A percentile compares a stretch with the other conserved stretches of the same genome.
These are phyloP conservation scores for Leccinum subgranulosum DNA, from an alignment of 768 basidiomycete species.

Conservation along the genomic window DNA sequence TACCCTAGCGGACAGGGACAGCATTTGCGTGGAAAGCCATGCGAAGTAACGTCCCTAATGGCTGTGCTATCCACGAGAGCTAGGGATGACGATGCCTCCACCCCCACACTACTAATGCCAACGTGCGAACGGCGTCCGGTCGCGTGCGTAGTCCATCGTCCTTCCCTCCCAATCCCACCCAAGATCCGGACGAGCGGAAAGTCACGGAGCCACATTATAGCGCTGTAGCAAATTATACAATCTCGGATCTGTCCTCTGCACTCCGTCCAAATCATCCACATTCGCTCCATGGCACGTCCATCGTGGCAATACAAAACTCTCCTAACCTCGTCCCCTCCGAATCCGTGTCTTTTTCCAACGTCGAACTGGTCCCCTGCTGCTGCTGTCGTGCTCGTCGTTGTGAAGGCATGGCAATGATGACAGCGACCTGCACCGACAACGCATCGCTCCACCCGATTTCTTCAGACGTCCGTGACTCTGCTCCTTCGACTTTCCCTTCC, in stretches of 20 bases:
- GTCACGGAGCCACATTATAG: background rate
- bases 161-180: background rate
- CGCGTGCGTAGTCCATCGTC: background rate
- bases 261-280: background rate
- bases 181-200: background rate
- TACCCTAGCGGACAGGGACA: background rate
- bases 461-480: background rate
- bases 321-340: constrained; percentile 31
- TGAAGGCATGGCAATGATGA: constrained; percentile 42
- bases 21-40: background rate
- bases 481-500: background rate
- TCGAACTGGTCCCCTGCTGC: background rate
- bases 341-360: background rate
- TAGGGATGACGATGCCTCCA: background rate
- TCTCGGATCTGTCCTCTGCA: background rate
- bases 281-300: constrained; percentile 17
- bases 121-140: background rate
- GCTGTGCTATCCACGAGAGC: background rate
- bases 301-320: constrained; percentile 29
- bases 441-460: constrained; percentile 8
- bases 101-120: background rate
- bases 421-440: constrained; percentile 35
- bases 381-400: background rate
- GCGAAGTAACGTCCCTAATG: background rate
- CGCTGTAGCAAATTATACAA: background rate